Percentiles rank a stretch among this genome's conserved stretches.
These are phyloP conservation scores for Ophiocordyceps australis DNA, from an alignment of 2,329 filamentous ascomycete species.

Conservation along the genomic window DNA sequence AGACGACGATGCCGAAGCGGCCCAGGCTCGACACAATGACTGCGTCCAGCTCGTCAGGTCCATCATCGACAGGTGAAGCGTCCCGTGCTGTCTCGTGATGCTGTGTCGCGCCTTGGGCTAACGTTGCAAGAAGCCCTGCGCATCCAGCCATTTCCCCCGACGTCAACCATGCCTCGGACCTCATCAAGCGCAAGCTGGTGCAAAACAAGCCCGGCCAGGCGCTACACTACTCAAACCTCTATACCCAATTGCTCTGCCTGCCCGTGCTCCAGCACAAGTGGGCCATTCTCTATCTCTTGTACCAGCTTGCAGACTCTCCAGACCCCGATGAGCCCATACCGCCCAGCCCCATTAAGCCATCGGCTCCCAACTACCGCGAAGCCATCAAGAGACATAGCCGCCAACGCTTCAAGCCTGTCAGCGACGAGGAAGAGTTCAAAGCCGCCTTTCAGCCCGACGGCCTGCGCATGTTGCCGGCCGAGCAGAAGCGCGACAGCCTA, in stretches of 20 bases:
- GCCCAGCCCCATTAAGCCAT: slow-evolving; percentile 22
- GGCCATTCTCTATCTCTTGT: slow-evolving; percentile 84
- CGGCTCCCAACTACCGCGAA: slow-evolving; percentile 17
- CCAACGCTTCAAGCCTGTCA: slow-evolving; percentile 17
- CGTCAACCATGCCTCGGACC: slow-evolving; percentile 79
- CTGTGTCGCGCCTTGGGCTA: neutral
- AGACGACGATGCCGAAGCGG: slow-evolving; percentile 46
- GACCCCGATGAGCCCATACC: slow-evolving; percentile 33
- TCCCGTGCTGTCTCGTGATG: neutral
- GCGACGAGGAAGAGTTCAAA: slow-evolving; percentile 28
- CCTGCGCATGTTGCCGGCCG: slow-evolving; percentile 23
- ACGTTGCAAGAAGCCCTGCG: slow-evolving; percentile 17
- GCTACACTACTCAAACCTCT: slow-evolving; percentile 74
- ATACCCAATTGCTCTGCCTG: slow-evolving; percentile 74
- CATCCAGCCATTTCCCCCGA: slow-evolving; percentile 44
- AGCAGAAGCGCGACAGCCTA: slow-evolving; percentile 16
- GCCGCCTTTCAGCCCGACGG: slow-evolving; percentile 38
- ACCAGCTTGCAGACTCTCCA: slow-evolving; percentile 58
- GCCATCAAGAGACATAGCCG: slow-evolving; percentile 18
- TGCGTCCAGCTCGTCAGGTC: slow-evolving; percentile 31
- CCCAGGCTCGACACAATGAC: slow-evolving; percentile 51
- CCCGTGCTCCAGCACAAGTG: slow-evolving; percentile 91
- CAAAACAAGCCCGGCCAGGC: slow-evolving; percentile 64
- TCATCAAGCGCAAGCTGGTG: slow-evolving; percentile 79
- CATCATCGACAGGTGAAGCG: slow-evolving; percentile 31